Evolutionary conservation across 129 eudicot species (phyloP), one percentile per base, ranked within the genome.

Genomic region (Artemisia annua): DNA sequence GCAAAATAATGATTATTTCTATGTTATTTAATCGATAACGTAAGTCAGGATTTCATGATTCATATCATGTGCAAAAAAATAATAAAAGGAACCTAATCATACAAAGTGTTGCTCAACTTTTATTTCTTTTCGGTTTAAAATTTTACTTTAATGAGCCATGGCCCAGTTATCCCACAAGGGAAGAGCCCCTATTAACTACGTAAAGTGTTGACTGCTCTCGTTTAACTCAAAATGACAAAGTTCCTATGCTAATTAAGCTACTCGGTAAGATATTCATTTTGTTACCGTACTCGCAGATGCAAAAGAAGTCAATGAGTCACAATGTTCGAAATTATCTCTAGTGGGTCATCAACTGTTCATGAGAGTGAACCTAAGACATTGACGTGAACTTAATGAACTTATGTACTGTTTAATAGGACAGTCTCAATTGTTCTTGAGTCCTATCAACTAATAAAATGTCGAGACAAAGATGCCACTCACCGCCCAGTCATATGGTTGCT

Each of bases 401-500:
- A 10, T 43, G 12, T 49, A 22, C 8, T 62, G 62, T 30, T 49
- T 55, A 17, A 15, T 12, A 35, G 61, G 50, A 52, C 35, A n/a
- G 18, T n/a, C 11, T 11, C 66, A 60, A 11, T 60, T 60, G 10
- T 63, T 30, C 19, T 43, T 30, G 14, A 64, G 51, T 39, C 26
- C 52, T 35, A 64, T 62, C n/a, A 62, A 39, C 44, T 63, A 63
- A 10, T 14, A 48, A 15, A 52, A 66, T 9, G 54, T 14, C 5
- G 1, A 1, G 15, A 43, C 13, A 80, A 48, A 43, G 26, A 22
- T 62, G 82, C 44, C 71, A 87, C 95, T 90, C 57, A 94, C 99
- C 76, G 99, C 99, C 99, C 99, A 90, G 69, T 95, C 97, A 64
- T 95, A 95, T 56, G 99, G 99, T 75, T 18, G 28, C 79, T 90